Percentiles rank a stretch among this genome's conserved stretches.
Conservation (phyloP, 192 early-diverging fungal genomes). For the Umbelopsis isabellina region DNA sequence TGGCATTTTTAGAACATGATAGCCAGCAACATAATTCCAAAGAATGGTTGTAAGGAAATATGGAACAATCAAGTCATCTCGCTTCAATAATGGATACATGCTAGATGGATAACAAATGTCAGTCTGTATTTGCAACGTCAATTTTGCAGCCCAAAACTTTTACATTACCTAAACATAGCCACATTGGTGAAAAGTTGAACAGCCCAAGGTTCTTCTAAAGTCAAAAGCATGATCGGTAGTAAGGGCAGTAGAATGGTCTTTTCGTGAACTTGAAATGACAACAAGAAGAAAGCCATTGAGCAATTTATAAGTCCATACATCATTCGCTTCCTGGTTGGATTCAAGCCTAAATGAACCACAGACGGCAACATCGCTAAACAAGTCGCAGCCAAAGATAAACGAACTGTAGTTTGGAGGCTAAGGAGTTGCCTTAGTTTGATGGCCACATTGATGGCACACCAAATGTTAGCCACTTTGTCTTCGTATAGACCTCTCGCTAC, state of each 20-base stretch:
- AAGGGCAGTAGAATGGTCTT: conserved; percentile 92
- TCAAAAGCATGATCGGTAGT: conserved; percentile 75
- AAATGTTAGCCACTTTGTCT: conserved; percentile 98
- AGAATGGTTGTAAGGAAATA: conserved; percentile 69
- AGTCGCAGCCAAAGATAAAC: conserved; percentile 71
- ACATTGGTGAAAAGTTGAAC: conserved; percentile 74
- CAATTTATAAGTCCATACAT: conserved; percentile 75
- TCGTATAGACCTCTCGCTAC: conserved; percentile 94
- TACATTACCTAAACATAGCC: conserved; percentile 74
- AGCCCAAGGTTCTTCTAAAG: conserved; percentile 67
- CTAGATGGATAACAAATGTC: conserved; percentile 45
- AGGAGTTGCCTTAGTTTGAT: conserved; percentile 82
- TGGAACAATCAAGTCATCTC: conserved; percentile 72
- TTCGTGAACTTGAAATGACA: conserved; percentile 98
- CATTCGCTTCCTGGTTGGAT: conserved; percentile 57
- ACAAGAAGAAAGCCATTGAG: conserved; percentile 91
- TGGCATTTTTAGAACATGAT: neutral
- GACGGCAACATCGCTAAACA: conserved; percentile 75
- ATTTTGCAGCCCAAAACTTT: neutral
- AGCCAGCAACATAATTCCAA: conserved; percentile 72
- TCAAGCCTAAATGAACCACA: conserved; percentile 62
- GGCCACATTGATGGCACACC: conserved; percentile 89
- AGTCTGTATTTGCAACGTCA: neutral
- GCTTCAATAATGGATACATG: conserved; percentile 85
- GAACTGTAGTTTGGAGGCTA: conserved; percentile 58